Percentiles rank a stretch among this genome's conserved stretches.
These are phyloP conservation scores for Apophysomyces sp. DNA, from an alignment of 371 early-diverging fungal genomes.

Conservation along the genomic window DNA sequence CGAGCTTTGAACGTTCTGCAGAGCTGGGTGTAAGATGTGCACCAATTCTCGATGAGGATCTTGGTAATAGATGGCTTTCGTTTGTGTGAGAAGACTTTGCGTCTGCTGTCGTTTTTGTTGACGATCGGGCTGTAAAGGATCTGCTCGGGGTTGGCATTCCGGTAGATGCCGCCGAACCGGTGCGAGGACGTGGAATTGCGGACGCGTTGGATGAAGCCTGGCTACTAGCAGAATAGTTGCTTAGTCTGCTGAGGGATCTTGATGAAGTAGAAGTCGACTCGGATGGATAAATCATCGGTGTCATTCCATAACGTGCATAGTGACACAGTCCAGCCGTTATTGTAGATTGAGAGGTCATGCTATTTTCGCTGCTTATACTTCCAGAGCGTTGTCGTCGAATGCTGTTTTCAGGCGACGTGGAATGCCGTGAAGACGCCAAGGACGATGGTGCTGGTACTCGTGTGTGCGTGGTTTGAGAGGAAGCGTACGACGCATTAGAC, in stretches of 20 bases:
- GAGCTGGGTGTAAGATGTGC: background rate
- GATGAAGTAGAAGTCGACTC: constrained; percentile 44
- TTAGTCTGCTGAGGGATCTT: constrained; percentile 36
- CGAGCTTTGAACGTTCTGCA: background rate
- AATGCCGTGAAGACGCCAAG: background rate
- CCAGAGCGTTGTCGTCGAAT: constrained; percentile 23
- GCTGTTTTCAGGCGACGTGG: constrained; percentile 2
- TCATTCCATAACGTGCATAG: constrained; percentile 35
- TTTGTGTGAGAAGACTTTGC: constrained; percentile 2
- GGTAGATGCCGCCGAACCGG: background rate
- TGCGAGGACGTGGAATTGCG: constrained; percentile 6
- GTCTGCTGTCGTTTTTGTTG: background rate
- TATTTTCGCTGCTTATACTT: constrained; percentile 48
- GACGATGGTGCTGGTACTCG: constrained; percentile 6
- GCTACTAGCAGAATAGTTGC: constrained; percentile 40
- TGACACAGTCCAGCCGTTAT: constrained; percentile 22
- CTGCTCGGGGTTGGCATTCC: constrained; percentile 2
- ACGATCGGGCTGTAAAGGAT: background rate
- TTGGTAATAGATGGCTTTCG: background rate
- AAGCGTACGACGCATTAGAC: background rate
- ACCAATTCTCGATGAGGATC: constrained; percentile 4
- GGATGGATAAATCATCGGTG: constrained; percentile 31
- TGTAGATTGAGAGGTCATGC: constrained; percentile 43
- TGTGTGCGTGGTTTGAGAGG: constrained; percentile 1
- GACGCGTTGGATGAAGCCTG: constrained; percentile 3